Evolutionary conservation across 805 yeast species (phyloP), one percentile per base, ranked within the genome.

Genomic region (Clavispora vitiphila): DNA sequence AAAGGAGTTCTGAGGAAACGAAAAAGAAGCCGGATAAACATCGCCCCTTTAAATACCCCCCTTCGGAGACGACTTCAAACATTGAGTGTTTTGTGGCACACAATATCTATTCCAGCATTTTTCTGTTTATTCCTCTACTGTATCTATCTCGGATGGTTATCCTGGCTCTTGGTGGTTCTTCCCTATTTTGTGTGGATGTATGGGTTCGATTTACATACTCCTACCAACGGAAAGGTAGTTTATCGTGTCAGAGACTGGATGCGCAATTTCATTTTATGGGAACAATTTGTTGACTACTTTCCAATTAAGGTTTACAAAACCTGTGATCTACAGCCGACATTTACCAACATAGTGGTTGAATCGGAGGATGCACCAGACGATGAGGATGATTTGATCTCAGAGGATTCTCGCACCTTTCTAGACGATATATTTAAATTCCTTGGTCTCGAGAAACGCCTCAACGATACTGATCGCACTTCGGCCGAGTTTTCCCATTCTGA

Each of bases 281-380:
- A 71, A 46, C 75, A 80, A 62, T 89, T 84, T 58, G 81, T 82
- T 35, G 66, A 72, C 35, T 93, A 88, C 62, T 93, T 85, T 64
- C 98, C 98, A 0, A 78, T 93, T 16, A 62, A 61, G 0, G 65
- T 89, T 10, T 83, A 80, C 61, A 85, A 83, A 56, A 73, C 91
- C 0, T 69, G 67, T 3, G 85, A 81, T 12, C 65, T 90, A 40
- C 76, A 76, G 47, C 96, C 97, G 2, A 83, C 96, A 0, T 81
- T 81, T 53, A 69, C 77, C 1, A 62, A 63, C 18, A 64, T 63
- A 4, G 20, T 46, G 23, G 56, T 57, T 15, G 60, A 56, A 21
- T 56, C 51, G 24, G 60, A 53, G 30, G 51, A 51, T 12, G 47
- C 51, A 3, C 50, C 52, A 8, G 57, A 56, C 11, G 73, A 69